Conservation (phyloP, 495 filamentous ascomycete genomes). For the Cercophora sp. region DNA sequence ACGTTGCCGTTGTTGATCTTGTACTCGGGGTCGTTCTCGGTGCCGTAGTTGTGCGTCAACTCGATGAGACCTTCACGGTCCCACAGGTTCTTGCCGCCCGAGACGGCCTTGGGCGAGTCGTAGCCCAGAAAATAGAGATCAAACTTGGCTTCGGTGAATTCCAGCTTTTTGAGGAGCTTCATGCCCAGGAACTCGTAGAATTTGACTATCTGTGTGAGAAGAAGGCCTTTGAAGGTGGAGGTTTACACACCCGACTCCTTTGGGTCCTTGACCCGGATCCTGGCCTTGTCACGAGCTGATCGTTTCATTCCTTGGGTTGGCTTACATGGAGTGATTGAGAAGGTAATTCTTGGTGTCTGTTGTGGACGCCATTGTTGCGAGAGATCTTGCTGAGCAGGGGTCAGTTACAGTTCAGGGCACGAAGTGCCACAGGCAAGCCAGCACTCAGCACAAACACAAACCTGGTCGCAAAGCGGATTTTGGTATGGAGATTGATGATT, state of each 20-base stretch:
- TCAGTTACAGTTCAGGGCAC: no score
- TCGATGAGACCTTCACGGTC: slow-evolving; percentile 89
- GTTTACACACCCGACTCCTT: slow-evolving; percentile 66
- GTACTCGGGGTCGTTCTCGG: slow-evolving; percentile 79
- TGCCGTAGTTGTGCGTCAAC: slow-evolving; percentile 96
- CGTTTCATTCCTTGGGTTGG: no score
- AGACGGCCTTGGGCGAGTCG: slow-evolving; percentile 59
- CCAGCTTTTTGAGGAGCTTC: slow-evolving; percentile 71
- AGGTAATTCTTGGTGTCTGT: slow-evolving; percentile 80
- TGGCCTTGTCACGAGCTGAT: no score
- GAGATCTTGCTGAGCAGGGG: no score
- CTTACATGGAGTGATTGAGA: slow-evolving; percentile 78
- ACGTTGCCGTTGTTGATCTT: slow-evolving; percentile 83
- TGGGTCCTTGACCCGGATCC: slow-evolving; percentile 94
- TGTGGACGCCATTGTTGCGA: slow-evolving; percentile 60
- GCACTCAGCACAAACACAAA: no score
- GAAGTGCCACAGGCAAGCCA: no score
- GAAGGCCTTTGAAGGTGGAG: no score
- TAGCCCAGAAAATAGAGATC: slow-evolving; percentile 83
- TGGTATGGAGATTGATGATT: no score
- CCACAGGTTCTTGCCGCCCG: slow-evolving; percentile 60
- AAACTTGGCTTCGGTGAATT: slow-evolving; percentile 74
- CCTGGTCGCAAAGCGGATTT: no score
- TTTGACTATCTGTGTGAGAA: no score
- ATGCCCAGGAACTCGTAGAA: slow-evolving; percentile 95